Conservation (phyloP, 2,329 filamentous ascomycete genomes). For the Rhytidhysteron rufulum region DNA sequence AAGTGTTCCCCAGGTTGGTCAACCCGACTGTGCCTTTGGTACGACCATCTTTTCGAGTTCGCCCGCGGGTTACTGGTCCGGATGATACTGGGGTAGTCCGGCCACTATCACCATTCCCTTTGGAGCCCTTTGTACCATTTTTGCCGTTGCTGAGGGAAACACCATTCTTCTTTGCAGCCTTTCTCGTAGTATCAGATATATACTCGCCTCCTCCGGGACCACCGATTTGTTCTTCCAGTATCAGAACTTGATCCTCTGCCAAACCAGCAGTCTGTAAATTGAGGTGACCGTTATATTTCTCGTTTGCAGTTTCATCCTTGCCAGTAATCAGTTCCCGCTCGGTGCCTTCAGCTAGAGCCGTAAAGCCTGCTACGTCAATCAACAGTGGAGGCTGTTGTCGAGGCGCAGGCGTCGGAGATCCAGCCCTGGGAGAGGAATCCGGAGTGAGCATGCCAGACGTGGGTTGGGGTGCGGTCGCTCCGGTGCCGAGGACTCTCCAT, state of each 20-base stretch:
- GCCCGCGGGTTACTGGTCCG: slow-evolving; percentile 65
- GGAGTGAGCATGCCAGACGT: slow-evolving; percentile 41
- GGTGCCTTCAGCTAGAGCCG: slow-evolving; percentile 57
- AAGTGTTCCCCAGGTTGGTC: slow-evolving; percentile 91
- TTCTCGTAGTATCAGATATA: slow-evolving; percentile 47
- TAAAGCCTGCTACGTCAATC: slow-evolving; percentile 61
- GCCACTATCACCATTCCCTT: slow-evolving; percentile 51
- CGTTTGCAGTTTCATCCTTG: slow-evolving; percentile 67
- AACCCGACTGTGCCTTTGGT: slow-evolving; percentile 76
- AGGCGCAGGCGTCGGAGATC: slow-evolving; percentile 36
- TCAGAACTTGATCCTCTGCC: slow-evolving; percentile 67
- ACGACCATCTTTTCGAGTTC: slow-evolving; percentile 65
- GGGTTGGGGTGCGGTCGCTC: slow-evolving; percentile 28
- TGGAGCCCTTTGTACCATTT: slow-evolving; percentile 24
- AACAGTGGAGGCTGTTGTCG: slow-evolving; percentile 50
- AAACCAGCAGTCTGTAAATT: slow-evolving; percentile 65
- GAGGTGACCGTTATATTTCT: slow-evolving; percentile 72
- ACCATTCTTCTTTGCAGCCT: slow-evolving; percentile 45
- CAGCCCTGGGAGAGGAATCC: slow-evolving; percentile 41
- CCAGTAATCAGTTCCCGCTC: slow-evolving; percentile 63
- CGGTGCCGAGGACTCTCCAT: slow-evolving; percentile 61
- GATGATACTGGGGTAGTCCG: slow-evolving; percentile 64
- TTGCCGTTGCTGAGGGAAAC: slow-evolving; percentile 41
- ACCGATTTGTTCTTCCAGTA: slow-evolving; percentile 76
- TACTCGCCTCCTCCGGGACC: slow-evolving; percentile 53